Evolutionary conservation across 441 rosid species (phyloP), one percentile per base, ranked within the genome.

Genomic region (Pelargonium fulgidum): DNA sequence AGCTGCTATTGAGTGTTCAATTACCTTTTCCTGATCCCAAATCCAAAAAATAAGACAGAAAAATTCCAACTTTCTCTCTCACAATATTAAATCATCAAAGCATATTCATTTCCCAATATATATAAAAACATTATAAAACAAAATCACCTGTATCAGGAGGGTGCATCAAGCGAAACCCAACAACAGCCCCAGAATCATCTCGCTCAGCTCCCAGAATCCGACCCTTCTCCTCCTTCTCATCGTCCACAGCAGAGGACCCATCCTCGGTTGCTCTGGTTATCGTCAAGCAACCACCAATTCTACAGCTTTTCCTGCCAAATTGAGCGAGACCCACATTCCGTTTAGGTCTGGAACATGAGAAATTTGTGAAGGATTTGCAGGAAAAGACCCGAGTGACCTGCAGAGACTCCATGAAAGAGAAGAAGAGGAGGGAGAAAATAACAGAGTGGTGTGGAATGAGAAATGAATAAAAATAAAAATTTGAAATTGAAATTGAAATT

Each of bases 181-280:
- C 76, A 52, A 85, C 78, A 63, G 88, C 77, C 70, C 88, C 89
- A 62, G 93, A 83, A 3, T 54, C 87, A 77, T 93, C 96, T 67
- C 71, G 83, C 72, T 88, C 86, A 0, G 81, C 42, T 19, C 83
- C 93, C 36, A 84, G 54, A 13, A 83, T 9, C 33, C 77, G 73
- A 42, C 86, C 81, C 33, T 63, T 68, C 26, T 74, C 79, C 70
- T 24, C 76, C 11, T 75, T 45, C 19, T 61, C 80, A 2, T 76
- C 77, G 22, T 66, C 82, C 62, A 73, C 71, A 14, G 73, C 77
- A 69, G 73, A 68, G 14, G 76, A 71, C 50, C 74, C 68, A 12
- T 81, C 76, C 33, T 64, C 39, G 2, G 50, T 42, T 29, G 63
- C 54, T 72, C 80, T 70, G 1, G 74, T 80, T 44, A 83, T 58